phyloP scores from a whole-genome alignment of 2,329 filamentous ascomycete genomes.

The Fusarium sp. region DNA sequence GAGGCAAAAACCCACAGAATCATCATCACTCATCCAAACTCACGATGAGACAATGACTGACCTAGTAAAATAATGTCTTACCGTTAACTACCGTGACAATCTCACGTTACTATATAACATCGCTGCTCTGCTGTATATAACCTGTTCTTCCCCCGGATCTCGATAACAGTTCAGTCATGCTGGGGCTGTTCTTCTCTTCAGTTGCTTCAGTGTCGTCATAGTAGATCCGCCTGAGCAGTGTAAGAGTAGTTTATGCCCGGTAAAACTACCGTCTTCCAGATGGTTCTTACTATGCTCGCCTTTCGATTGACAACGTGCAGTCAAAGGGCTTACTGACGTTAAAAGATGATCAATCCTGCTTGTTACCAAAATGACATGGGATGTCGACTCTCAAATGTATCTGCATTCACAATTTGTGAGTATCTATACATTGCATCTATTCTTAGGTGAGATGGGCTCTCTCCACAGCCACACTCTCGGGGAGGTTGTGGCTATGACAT shows the following conservation, averaged over 20 bases:
- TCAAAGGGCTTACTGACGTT: slow-evolving; percentile 9
- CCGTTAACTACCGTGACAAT: slow-evolving; percentile 28
- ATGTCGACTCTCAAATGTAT: slow-evolving; percentile 1
- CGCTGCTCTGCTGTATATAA: slow-evolving; percentile 17
- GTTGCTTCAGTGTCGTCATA: slow-evolving; percentile 35
- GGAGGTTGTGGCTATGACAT: slow-evolving; percentile 8
- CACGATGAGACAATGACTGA: slow-evolving; percentile 31
- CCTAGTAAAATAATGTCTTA: slow-evolving; percentile 24
- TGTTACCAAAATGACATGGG: slow-evolving; percentile 7
- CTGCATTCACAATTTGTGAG: background rate
- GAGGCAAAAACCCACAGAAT: slow-evolving; percentile 4
- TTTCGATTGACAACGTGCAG: slow-evolving; percentile 28
- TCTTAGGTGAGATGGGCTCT: slow-evolving; percentile 11
- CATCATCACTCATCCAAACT: slow-evolving; percentile 14
- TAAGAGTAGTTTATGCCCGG: slow-evolving; percentile 3
- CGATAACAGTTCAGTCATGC: slow-evolving; percentile 30
- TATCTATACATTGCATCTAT: slow-evolving; percentile 14
- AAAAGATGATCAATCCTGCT: slow-evolving; percentile 3
- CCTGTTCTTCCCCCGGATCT: slow-evolving; percentile 2
- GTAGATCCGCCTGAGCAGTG: slow-evolving; percentile 31
- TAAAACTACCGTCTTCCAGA: background rate
- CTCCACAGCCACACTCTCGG: slow-evolving; percentile 25
- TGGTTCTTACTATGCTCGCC: slow-evolving; percentile 1
- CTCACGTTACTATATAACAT: slow-evolving; percentile 35
- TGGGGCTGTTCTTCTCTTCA: slow-evolving; percentile 8